Evolutionary conservation across 2,329 filamentous ascomycete species (phyloP).

Genomic region (Sarocladiaceae sp.): DNA sequence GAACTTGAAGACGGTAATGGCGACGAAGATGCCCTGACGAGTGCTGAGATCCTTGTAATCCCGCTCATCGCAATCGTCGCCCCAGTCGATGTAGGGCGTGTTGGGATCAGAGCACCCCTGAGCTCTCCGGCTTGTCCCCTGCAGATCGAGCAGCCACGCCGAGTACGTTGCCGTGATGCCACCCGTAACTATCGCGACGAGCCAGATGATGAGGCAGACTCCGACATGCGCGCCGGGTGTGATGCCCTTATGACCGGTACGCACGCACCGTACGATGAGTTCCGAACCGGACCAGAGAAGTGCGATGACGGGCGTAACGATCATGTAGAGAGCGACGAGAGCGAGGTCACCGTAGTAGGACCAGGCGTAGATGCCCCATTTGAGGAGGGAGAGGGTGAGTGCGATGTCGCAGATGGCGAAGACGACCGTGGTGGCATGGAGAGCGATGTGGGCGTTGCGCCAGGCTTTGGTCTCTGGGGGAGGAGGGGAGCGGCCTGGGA

Average conservation of each 20-base stretch:
- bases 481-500: constrained; percentile 13
- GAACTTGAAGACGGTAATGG: constrained; percentile 17
- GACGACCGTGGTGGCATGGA: constrained; percentile 22
- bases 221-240: constrained; percentile 38
- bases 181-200: constrained; percentile 23
- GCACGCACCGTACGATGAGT: constrained; percentile 27
- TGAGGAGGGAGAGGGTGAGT: constrained; percentile 20
- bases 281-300: constrained; percentile 33
- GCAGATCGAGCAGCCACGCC: too few relatives aligned
- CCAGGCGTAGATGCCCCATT: constrained; percentile 7
- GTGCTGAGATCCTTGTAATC: constrained; percentile 10
- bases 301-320: constrained; percentile 20
- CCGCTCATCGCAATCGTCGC: constrained; percentile 6
- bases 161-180: constrained; percentile 16
- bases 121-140: too few relatives aligned
- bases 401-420: constrained; percentile 20
- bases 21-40: constrained; percentile 14
- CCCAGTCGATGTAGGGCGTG: constrained; percentile 9
- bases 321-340: constrained; percentile 11
- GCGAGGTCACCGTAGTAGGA: constrained; percentile 9
- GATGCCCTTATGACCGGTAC: constrained; percentile 28
- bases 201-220: constrained; percentile 35
- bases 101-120: constrained; percentile 13
- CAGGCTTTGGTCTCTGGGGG: constrained; percentile 17
- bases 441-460: constrained; percentile 23